Percentiles rank a stretch among this genome's conserved stretches.
Conservation (phyloP, 495 filamentous ascomycete species). For the Margaritispora aquatica region DNA sequence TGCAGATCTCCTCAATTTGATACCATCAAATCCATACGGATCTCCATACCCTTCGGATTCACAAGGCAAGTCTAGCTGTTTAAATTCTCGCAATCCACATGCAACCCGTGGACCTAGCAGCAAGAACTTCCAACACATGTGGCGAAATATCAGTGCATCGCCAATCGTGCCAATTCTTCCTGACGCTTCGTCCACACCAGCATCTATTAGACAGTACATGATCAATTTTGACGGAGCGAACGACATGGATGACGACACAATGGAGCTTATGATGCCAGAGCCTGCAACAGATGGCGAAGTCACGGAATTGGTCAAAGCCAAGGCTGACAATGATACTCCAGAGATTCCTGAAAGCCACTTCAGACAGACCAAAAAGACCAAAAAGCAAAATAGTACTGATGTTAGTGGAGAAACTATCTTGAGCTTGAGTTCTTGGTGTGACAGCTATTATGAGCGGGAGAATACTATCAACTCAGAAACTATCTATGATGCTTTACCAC, state of each 20-base stretch:
- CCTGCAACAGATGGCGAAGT: not conserved
- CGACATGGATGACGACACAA: not conserved
- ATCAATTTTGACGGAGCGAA: not conserved
- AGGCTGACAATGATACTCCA: not conserved
- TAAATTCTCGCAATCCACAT: constrained; percentile 8
- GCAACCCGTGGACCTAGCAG: not conserved
- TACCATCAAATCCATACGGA: not conserved
- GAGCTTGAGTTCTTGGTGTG: not conserved
- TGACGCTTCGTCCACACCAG: not conserved
- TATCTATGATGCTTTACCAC: not conserved
- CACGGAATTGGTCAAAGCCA: not conserved
- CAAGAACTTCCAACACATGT: not conserved
- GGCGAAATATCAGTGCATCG: constrained; percentile 3
- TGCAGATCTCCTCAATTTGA: not conserved
- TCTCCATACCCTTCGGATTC: not conserved
- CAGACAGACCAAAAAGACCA: no score
- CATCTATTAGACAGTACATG: not conserved
- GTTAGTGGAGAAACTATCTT: not conserved
- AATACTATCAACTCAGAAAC: not conserved
- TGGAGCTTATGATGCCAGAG: not conserved
- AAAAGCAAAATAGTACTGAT: not conserved
- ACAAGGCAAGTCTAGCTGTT: not conserved
- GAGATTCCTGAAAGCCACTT: not conserved
- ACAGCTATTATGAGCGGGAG: not conserved
- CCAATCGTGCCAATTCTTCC: not conserved